Percentiles rank a stretch among this genome's conserved stretches.
Evolutionary conservation across 2,329 filamentous ascomycete species (phyloP).

Genomic region (Xylariaceae sp.): DNA sequence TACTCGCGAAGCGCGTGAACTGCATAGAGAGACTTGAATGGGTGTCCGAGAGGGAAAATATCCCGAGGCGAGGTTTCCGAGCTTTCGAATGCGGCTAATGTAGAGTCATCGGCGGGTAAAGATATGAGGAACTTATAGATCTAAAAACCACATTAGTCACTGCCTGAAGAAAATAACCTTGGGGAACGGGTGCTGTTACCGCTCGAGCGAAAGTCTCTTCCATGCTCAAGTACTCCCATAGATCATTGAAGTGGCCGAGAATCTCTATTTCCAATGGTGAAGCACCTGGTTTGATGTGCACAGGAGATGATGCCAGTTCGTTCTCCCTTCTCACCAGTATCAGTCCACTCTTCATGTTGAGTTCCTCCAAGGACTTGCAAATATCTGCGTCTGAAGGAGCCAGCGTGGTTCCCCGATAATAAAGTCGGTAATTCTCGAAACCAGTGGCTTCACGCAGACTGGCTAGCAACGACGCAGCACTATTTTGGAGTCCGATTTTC

Average conservation of each 20-base stretch:
- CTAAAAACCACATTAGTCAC: slow-evolving; percentile 32
- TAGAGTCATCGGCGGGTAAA: slow-evolving; percentile 62
- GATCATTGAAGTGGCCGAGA: slow-evolving; percentile 71
- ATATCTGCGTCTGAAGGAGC: slow-evolving; percentile 55
- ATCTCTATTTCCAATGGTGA: slow-evolving; percentile 72
- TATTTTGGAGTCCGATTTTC: slow-evolving; percentile 65
- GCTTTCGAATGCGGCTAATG: slow-evolving; percentile 55
- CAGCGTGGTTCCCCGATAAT: slow-evolving; percentile 63
- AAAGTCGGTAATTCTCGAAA: slow-evolving; percentile 70
- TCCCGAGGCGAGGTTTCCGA: slow-evolving; percentile 49
- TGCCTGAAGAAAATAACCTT: not conserved
- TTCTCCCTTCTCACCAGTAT: slow-evolving; percentile 60
- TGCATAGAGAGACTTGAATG: slow-evolving; percentile 70
- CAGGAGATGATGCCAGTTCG: slow-evolving; percentile 38
- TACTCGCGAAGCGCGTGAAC: slow-evolving; percentile 61
- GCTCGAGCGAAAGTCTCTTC: slow-evolving; percentile 64
- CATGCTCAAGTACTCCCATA: slow-evolving; percentile 76
- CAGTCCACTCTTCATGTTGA: slow-evolving; percentile 59
- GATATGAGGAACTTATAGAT: slow-evolving; percentile 66
- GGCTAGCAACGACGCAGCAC: slow-evolving; percentile 62
- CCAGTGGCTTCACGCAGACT: slow-evolving; percentile 64
- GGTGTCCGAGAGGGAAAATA: slow-evolving; percentile 63
- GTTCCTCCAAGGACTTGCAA: slow-evolving; percentile 59
- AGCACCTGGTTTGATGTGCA: slow-evolving; percentile 45
- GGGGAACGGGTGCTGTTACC: slow-evolving; percentile 38